Evolutionary conservation across 345 rosid species (phyloP), one percentile per base, ranked within the genome.

Genomic region (Orychophragmus violaceus): DNA sequence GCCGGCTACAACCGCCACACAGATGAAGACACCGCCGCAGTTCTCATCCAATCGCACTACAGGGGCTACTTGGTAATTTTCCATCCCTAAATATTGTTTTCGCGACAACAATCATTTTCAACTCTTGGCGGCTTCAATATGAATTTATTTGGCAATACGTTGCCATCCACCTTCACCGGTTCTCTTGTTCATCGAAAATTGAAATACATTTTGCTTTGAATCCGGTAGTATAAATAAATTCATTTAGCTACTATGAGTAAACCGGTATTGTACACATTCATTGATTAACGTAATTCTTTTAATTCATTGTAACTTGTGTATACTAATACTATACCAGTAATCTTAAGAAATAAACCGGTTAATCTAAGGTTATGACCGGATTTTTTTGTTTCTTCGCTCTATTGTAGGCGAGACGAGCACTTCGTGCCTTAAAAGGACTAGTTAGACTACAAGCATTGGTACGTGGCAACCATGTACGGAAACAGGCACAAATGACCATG

Each of bases 401-500:
- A 13, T 60, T 66, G 6, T 50, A 94, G 99, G 99, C 99, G 4
- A 79, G 97, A 66, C 86, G 96, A 45, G 99, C 99, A 11, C 77
- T 94, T 77, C 84, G 95, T 14, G 99, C 97, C 2, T 77, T 90
- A 72, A 90, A 84, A 79, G 97, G 99, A 63, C 56, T 94, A 67
- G 97, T 94, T 74, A 84, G 96, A 80, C 83, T 94, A 25, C 99
- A 94, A 60, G 99, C 99, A 2, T 63, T 90, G 21, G 99, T 94
- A 44, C 88, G 99, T 66, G 99, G 99, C 12, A 81, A 94, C 68
- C 90, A 94, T 51, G 99, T 90, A 61, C 69, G 99, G 3, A 94
- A 90, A 79, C 97, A 91, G 76, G 97, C 99, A 5, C 92, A 88
- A 63, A 94, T 88, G 92, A 90, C 97, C 39, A 88, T 94, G 96